Evolutionary conservation across 208 protist species (phyloP).

Genomic region (Leishmania turanica): DNA sequence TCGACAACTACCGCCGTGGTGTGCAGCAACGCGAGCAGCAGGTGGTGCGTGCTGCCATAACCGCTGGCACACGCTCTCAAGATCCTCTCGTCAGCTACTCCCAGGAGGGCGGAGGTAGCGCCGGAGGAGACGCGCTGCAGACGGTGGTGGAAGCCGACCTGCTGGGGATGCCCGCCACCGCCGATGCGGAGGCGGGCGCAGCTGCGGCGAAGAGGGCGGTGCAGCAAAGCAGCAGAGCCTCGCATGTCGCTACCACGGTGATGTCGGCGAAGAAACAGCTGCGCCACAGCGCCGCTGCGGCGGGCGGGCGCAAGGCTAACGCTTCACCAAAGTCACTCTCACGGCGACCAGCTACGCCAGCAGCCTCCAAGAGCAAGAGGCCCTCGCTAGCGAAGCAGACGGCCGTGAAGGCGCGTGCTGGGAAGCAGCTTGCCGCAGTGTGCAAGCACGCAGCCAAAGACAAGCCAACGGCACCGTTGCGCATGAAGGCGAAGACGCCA

Average conservation of each 20-base stretch:
- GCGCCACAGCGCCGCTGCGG: neutral
- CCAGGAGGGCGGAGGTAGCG: constrained; percentile 13
- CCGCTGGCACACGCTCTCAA: neutral
- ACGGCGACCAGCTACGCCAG: neutral
- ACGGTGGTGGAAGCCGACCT: constrained; percentile 23
- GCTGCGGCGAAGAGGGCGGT: constrained; percentile 4
- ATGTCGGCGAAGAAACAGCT: neutral
- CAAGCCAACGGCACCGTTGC: neutral
- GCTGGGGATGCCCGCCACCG: constrained; percentile 37
- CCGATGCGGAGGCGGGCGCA: constrained; percentile 33
- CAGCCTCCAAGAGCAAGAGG: constrained; percentile 3
- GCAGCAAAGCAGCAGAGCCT: neutral
- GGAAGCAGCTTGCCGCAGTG: neutral
- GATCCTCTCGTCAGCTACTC: constrained; percentile 16
- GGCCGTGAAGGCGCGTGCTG: neutral
- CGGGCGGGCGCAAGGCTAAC: neutral
- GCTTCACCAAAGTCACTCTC: neutral
- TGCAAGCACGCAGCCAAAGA: neutral
- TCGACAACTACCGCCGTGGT: constrained; percentile 39
- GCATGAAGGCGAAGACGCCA: neutral
- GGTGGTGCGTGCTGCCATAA: constrained; percentile 8
- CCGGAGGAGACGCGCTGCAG: constrained; percentile 3
- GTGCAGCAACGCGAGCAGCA: constrained; percentile 39
- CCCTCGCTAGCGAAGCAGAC: constrained; percentile 15
- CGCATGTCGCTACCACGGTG: neutral